Evolutionary conservation across 176 grass and related monocot species (phyloP).

Genomic region (Raddia guianensis): DNA sequence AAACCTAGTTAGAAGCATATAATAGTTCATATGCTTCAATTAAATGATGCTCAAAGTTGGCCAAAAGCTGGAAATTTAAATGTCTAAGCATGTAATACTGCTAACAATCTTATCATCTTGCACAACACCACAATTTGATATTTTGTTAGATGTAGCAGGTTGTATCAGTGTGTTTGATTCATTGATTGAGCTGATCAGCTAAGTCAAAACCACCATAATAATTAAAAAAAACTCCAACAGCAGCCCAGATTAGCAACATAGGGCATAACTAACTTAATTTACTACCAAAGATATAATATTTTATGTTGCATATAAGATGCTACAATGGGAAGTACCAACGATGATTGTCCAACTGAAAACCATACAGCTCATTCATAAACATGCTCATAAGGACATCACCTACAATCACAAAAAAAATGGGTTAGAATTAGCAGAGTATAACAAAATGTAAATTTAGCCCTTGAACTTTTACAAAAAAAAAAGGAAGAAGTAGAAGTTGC

Average conservation of each 20-base stretch:
- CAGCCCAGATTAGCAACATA: no score
- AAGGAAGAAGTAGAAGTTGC: background rate
- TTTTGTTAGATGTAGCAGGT: constrained; percentile 11
- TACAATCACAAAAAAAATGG: constrained; percentile 41
- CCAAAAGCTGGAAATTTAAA: constrained; percentile 10
- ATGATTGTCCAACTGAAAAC: no score
- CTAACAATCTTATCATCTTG: background rate
- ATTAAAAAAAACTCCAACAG: background rate
- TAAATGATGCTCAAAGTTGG: constrained; percentile 16
- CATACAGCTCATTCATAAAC: no score
- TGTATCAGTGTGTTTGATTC: background rate
- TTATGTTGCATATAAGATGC: no score
- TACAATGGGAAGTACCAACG: no score
- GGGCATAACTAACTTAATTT: no score
- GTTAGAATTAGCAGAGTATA: constrained; percentile 13
- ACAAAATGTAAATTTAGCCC: constrained; percentile 10
- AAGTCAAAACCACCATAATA: background rate
- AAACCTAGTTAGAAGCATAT: no score
- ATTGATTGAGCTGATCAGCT: background rate
- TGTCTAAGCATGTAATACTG: background rate
- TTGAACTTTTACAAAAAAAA: constrained; percentile 29
- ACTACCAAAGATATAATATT: no score
- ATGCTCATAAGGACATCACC: no score
- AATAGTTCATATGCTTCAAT: no score
- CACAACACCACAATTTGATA: background rate